Evolutionary conservation across 345 rosid species (phyloP).

Genomic region (Ceriops tagal): DNA sequence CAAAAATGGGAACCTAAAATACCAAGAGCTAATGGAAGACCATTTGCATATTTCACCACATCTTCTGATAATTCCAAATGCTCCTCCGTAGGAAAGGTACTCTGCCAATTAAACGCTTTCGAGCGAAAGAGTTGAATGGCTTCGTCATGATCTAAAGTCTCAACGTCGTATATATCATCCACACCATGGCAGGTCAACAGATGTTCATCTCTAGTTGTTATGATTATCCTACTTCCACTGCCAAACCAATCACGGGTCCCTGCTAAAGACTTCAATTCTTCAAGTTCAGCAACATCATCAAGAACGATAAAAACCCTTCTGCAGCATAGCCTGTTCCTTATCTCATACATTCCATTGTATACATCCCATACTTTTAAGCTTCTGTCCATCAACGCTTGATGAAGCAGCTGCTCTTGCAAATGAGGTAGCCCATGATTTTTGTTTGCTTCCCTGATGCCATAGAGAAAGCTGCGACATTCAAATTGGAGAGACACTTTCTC

Average conservation of each 20-base stretch:
- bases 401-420: slow-evolving; percentile 20
- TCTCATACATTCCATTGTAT: slow-evolving; percentile 1
- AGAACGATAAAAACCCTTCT: slow-evolving; percentile 11
- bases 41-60: neutral
- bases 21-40: slow-evolving; percentile 14
- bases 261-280: neutral
- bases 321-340: neutral
- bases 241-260: slow-evolving; percentile 12
- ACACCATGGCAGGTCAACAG: neutral
- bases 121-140: slow-evolving; percentile 15
- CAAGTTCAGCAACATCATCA: slow-evolving; percentile 16
- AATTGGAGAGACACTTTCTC: slow-evolving; percentile 3
- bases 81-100: neutral
- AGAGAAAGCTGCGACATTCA: slow-evolving; percentile 25
- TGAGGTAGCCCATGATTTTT: slow-evolving; percentile 4
- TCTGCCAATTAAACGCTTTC: neutral
- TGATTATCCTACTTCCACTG: slow-evolving; percentile 19
- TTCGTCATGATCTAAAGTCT: slow-evolving; percentile 5
- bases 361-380: slow-evolving; percentile 5
- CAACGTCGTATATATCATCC: neutral
- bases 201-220: slow-evolving; percentile 18
- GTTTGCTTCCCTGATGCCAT: slow-evolving; percentile 10
- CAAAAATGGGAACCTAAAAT: slow-evolving; percentile 13
- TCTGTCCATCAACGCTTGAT: neutral
- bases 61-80: neutral